Percentiles rank a stretch among this genome's conserved stretches.
Evolutionary conservation across 257 asterid genomes (phyloP).

Genomic region (Marsdenia floribunda): DNA sequence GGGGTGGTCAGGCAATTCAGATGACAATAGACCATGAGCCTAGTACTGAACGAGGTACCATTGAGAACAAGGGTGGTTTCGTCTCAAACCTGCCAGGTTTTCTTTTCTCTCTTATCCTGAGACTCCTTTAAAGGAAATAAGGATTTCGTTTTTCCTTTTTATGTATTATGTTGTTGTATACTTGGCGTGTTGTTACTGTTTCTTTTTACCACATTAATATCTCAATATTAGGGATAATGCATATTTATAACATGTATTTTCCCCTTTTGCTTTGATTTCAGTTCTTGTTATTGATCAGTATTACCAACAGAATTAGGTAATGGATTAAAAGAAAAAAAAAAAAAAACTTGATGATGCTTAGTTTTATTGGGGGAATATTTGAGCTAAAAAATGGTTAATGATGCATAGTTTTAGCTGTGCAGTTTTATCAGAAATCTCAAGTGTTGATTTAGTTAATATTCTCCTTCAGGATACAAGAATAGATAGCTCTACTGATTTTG

Average conservation of each 20-base stretch:
- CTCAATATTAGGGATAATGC: background rate
- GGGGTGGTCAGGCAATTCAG: conserved; percentile 38
- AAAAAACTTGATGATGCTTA: background rate
- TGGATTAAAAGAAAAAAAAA: background rate
- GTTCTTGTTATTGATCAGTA: background rate
- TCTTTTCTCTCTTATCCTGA: background rate
- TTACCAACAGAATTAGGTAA: background rate
- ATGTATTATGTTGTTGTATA: background rate
- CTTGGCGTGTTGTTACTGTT: background rate
- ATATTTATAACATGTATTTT: background rate
- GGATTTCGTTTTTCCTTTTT: background rate
- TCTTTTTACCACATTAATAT: background rate
- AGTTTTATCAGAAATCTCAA: background rate
- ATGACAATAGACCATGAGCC: conserved; percentile 48
- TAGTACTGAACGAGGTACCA: conserved; percentile 37
- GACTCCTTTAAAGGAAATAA: background rate
- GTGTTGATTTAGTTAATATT: background rate
- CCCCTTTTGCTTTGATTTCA: background rate
- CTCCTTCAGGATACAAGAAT: background rate
- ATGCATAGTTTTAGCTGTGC: background rate
- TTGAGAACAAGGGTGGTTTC: conserved; percentile 43
- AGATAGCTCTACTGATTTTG: background rate
- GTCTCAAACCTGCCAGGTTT: conserved; percentile 47
- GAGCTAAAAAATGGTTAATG: background rate
- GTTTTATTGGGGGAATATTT: background rate